These are phyloP conservation scores for Colletotrichum sp. DNA, from an alignment of 2,329 filamentous ascomycete genomes.

Conservation along the genomic window DNA sequence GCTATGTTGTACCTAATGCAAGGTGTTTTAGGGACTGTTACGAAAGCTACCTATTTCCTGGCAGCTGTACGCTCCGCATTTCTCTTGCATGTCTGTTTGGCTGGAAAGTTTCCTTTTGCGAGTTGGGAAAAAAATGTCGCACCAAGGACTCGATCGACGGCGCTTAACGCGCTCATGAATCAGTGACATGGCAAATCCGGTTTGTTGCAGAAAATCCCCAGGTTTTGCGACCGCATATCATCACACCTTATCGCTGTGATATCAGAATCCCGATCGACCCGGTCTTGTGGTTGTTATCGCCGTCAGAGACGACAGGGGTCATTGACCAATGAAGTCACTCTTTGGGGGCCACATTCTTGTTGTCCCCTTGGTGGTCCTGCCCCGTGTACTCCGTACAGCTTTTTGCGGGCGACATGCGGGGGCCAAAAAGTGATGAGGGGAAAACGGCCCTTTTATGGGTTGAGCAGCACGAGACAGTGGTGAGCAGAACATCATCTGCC, in stretches of 20 bases:
- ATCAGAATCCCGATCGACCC: background rate
- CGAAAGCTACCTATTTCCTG: too few relatives aligned
- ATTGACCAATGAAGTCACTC: background rate
- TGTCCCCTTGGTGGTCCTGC: background rate
- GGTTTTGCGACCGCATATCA: background rate
- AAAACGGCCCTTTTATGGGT: background rate
- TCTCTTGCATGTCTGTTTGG: too few relatives aligned
- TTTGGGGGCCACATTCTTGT: background rate
- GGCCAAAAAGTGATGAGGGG: background rate
- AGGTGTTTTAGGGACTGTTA: too few relatives aligned
- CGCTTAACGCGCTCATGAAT: background rate
- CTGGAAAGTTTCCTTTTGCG: too few relatives aligned
- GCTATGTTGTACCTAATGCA: too few relatives aligned
- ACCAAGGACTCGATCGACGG: background rate
- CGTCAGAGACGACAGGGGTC: rapidly evolving
- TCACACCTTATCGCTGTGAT: background rate
- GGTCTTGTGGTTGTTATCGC: background rate
- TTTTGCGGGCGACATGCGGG: background rate
- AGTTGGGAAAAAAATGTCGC: background rate
- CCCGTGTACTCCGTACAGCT: background rate
- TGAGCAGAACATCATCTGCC: background rate
- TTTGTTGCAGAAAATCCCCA: background rate
- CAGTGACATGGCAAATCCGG: background rate
- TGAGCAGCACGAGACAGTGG: background rate
- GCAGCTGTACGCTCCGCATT: too few relatives aligned